Conservation (phyloP, 164 flowering plant genomes). For the Sextonia rubra region DNA sequence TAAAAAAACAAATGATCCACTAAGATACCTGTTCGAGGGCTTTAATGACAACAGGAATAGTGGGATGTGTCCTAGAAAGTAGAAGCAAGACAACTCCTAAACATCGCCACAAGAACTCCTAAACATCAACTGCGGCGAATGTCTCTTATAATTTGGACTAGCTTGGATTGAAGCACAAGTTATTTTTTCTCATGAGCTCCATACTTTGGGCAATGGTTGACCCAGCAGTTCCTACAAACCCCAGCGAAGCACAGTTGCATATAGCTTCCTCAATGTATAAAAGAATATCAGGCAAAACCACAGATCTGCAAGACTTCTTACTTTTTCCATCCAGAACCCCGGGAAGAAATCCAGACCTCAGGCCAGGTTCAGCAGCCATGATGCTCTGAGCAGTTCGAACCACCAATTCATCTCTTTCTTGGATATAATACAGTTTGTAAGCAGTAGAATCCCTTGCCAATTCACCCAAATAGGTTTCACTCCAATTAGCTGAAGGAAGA, state of each 20-base stretch:
- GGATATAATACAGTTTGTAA: conserved; percentile 51
- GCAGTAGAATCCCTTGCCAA: conserved; percentile 43
- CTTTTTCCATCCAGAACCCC: conserved; percentile 5
- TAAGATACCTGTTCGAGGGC: no score
- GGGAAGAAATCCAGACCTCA: conserved; percentile 29
- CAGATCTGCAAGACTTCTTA: conserved; percentile 27
- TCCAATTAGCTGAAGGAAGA: conserved; percentile 81
- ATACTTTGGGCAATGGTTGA: conserved; percentile 90
- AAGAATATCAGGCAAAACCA: conserved; percentile 51
- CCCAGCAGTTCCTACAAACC: conserved; percentile 93
- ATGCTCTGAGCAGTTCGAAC: conserved; percentile 43
- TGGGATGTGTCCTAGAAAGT: no score
- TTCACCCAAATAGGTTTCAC: conserved; percentile 68
- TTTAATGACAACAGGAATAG: no score
- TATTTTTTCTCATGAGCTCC: conserved; percentile 63
- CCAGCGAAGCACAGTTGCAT: conserved; percentile 91
- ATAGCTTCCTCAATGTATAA: conserved; percentile 72
- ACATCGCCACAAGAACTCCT: not conserved
- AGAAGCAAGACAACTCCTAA: not conserved
- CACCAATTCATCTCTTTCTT: conserved; percentile 51
- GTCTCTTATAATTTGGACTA: not conserved
- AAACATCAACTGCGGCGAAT: not conserved
- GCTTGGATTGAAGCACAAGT: conserved; percentile 28
- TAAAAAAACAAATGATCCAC: no score
- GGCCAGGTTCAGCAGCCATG: conserved; percentile 35